Evolutionary conservation across 1,139 yeast species (phyloP).

Genomic region (Debaryomyces udenii): DNA sequence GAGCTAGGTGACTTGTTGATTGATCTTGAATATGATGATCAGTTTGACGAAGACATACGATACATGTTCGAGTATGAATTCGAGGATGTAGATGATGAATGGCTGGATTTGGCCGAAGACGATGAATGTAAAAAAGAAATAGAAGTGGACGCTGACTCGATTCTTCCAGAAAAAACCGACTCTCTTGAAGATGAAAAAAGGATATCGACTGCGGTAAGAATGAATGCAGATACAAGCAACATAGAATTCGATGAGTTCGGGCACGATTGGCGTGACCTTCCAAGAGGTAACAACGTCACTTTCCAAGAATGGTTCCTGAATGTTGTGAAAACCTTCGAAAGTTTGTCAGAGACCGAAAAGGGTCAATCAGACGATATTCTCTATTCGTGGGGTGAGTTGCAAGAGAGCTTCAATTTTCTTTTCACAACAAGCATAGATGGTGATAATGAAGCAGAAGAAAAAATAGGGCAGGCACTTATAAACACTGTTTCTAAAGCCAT

Average conservation of each 20-base stretch:
- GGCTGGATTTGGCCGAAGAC: slow-evolving; percentile 31
- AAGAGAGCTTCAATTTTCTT: slow-evolving; percentile 32
- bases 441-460: slow-evolving; percentile 30
- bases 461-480: slow-evolving; percentile 44
- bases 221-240: slow-evolving; percentile 23
- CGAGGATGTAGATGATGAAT: slow-evolving; percentile 35
- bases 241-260: slow-evolving; percentile 61
- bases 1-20: slow-evolving; percentile 57
- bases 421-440: slow-evolving; percentile 30
- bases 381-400: slow-evolving; percentile 33
- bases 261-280: slow-evolving; percentile 71
- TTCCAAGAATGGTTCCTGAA: slow-evolving; percentile 25
- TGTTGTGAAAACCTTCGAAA: slow-evolving; percentile 19
- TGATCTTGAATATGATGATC: slow-evolving; percentile 64
- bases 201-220: slow-evolving; percentile 38
- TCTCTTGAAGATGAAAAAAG: slow-evolving; percentile 6
- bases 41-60: slow-evolving; percentile 71
- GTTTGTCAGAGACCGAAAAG: slow-evolving; percentile 18
- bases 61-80: slow-evolving; percentile 71
- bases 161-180: slow-evolving; percentile 7
- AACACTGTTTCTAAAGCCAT: slow-evolving; percentile 57
- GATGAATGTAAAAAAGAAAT: slow-evolving; percentile 17
- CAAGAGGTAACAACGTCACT: slow-evolving; percentile 54
- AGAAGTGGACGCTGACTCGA: slow-evolving; percentile 1
- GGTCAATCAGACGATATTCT: slow-evolving; percentile 32